These are phyloP conservation scores for Stachybotrys echinatus DNA, from an alignment of 2,329 filamentous ascomycete genomes.

Conservation along the genomic window DNA sequence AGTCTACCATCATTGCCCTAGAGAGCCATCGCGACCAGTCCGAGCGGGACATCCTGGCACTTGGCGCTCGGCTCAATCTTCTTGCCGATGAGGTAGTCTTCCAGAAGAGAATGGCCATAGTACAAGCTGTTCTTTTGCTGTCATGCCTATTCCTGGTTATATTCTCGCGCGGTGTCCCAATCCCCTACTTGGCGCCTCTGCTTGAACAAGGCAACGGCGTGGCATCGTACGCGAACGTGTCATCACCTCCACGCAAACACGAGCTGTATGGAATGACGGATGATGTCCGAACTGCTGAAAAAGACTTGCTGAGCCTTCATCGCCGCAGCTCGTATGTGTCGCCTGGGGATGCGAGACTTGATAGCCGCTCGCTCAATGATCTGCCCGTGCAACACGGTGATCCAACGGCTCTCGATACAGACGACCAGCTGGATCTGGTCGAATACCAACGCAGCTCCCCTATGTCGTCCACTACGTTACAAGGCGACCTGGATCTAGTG, in stretches of 20 bases:
- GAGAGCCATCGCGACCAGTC: conserved; percentile 84
- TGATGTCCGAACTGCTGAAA: neutral
- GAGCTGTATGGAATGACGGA: neutral
- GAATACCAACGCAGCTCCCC: neutral
- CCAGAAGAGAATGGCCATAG: conserved; percentile 86
- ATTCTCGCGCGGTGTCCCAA: conserved; percentile 56
- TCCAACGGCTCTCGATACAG: neutral
- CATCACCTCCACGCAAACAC: conserved; percentile 8
- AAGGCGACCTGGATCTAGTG: neutral
- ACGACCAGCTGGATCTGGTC: neutral
- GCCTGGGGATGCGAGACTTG: neutral
- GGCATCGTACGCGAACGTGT: conserved; percentile 13
- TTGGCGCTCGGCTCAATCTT: conserved; percentile 75
- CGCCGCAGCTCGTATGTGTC: neutral
- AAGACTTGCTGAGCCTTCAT: neutral
- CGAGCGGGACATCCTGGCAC: conserved; percentile 74
- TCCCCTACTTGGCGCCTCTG: conserved; percentile 23
- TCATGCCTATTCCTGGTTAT: conserved; percentile 84
- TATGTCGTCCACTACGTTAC: neutral
- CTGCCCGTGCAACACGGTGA: neutral
- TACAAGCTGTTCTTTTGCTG: conserved; percentile 82
- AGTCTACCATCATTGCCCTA: conserved; percentile 86
- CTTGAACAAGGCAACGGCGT: conserved; percentile 17
- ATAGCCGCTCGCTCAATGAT: neutral
- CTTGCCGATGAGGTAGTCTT: conserved; percentile 89